Conservation (phyloP, 73 alveolate species). For the Paramecium tetraurelia region DNA sequence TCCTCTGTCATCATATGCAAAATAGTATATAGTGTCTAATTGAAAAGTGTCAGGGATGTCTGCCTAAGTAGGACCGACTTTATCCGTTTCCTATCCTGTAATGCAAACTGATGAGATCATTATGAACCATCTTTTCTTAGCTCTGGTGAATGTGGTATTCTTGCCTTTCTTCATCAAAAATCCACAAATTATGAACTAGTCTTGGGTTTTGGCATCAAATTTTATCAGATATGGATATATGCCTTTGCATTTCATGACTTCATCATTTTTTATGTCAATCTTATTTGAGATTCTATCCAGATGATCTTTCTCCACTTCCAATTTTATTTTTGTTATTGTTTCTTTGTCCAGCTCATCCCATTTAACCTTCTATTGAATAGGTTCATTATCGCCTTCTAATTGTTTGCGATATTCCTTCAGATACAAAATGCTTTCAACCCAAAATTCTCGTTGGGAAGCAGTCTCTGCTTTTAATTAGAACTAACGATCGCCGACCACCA, state of each 20-base stretch:
- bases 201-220: not conserved
- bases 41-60: conserved; percentile 44
- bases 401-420: not conserved
- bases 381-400: not conserved
- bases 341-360: not conserved
- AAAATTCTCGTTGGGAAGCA: not conserved
- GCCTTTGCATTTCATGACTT: not conserved
- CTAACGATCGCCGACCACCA: conserved; percentile 13
- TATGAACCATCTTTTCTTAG: conserved; percentile 40
- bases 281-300: not conserved
- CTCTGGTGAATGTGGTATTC: not conserved
- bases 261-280: conserved; percentile 9
- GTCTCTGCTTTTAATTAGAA: conserved; percentile 23
- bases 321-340: not conserved
- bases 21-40: conserved; percentile 16
- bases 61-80: not conserved
- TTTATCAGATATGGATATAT: not conserved
- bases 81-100: not conserved
- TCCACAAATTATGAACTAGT: conserved; percentile 20
- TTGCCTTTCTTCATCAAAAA: conserved; percentile 30
- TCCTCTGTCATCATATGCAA: conserved; percentile 32
- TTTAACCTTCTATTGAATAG: not conserved
- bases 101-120: not conserved
- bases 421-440: not conserved
- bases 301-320: conserved; percentile 34